Evolutionary conservation across 176 grass and related monocot genomes (phyloP).

Genomic region (Juncus inflexus): DNA sequence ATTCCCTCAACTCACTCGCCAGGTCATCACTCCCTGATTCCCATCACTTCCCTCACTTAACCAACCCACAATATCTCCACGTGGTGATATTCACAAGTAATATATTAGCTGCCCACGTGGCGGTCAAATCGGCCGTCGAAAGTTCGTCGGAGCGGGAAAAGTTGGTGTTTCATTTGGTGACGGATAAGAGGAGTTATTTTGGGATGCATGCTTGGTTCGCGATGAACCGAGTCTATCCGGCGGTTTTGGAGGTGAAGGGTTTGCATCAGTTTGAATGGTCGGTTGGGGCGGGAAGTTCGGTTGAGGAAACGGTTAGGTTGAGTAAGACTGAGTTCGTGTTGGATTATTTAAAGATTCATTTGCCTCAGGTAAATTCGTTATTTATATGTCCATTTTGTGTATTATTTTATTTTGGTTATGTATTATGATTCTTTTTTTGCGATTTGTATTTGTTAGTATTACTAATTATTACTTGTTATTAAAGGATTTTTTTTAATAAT

Average conservation of each 20-base stretch:
- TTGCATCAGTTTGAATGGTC: conserved; percentile 88
- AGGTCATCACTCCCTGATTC: conserved; percentile 74
- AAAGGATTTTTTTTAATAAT: no score
- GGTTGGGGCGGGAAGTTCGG: conserved; percentile 32
- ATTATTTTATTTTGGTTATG: neutral
- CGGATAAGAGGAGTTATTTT: conserved; percentile 81
- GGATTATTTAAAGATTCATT: conserved; percentile 93
- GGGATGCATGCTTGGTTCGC: conserved; percentile 97
- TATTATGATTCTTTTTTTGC: no score
- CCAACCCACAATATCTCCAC: conserved; percentile 53
- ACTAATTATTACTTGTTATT: no score
- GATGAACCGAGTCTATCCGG: conserved; percentile 50
- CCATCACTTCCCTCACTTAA: conserved; percentile 57
- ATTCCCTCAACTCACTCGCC: conserved; percentile 63
- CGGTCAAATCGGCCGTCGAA: conserved; percentile 46
- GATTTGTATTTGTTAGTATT: no score
- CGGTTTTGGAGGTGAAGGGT: conserved; percentile 73
- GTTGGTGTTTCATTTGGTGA: conserved; percentile 88
- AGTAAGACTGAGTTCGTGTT: conserved; percentile 43
- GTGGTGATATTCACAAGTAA: conserved; percentile 77
- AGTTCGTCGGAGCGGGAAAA: conserved; percentile 43
- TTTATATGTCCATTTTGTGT: neutral
- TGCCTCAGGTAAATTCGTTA: conserved; percentile 59
- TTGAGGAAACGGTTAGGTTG: conserved; percentile 63
- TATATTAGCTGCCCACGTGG: conserved; percentile 66